These are phyloP conservation scores for Phytophthora fragariaefolia DNA, from an alignment of 352 stramenopile species.

Conservation along the genomic window DNA sequence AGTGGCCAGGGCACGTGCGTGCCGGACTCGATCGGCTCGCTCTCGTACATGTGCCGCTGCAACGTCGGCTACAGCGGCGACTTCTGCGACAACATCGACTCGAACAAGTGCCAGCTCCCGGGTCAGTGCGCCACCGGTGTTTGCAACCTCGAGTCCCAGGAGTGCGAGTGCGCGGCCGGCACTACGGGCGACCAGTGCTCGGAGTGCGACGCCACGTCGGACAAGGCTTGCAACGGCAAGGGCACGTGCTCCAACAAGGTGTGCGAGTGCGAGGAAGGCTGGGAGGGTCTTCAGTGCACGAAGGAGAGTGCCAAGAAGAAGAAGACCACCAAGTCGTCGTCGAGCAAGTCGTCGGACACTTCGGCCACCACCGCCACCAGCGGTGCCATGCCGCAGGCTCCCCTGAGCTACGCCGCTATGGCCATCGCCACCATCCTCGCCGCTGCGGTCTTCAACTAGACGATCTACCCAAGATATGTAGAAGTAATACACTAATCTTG, in stretches of 20 bases:
- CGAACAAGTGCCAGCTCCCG: constrained; percentile 78
- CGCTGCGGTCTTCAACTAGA: constrained; percentile 42
- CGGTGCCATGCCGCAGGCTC: constrained; percentile 26
- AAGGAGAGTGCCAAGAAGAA: constrained; percentile 62
- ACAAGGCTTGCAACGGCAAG: constrained; percentile 67
- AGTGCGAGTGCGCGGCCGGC: constrained; percentile 65
- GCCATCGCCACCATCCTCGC: constrained; percentile 36
- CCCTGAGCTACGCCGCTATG: constrained; percentile 30
- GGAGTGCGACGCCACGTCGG: constrained; percentile 65
- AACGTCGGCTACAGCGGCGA: constrained; percentile 76
- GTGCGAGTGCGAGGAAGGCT: constrained; percentile 68
- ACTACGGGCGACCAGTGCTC: constrained; percentile 78
- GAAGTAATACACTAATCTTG: constrained; percentile 35
- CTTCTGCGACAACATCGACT: constrained; percentile 63
- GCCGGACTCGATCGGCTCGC: constrained; percentile 40
- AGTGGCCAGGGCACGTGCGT: constrained; percentile 72
- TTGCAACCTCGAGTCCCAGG: constrained; percentile 74
- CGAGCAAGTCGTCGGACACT: constrained; percentile 26
- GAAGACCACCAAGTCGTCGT: constrained; percentile 25
- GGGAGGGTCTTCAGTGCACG: constrained; percentile 72
- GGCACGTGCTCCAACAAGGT: constrained; percentile 58
- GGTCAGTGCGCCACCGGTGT: constrained; percentile 71
- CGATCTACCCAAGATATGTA: constrained; percentile 27
- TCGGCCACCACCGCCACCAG: constrained; percentile 17
- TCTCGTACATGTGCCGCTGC: constrained; percentile 73